phyloP scores from a whole-genome alignment of 2,329 filamentous ascomycete species.

The Colletotrichum gloeosporioides region DNA sequence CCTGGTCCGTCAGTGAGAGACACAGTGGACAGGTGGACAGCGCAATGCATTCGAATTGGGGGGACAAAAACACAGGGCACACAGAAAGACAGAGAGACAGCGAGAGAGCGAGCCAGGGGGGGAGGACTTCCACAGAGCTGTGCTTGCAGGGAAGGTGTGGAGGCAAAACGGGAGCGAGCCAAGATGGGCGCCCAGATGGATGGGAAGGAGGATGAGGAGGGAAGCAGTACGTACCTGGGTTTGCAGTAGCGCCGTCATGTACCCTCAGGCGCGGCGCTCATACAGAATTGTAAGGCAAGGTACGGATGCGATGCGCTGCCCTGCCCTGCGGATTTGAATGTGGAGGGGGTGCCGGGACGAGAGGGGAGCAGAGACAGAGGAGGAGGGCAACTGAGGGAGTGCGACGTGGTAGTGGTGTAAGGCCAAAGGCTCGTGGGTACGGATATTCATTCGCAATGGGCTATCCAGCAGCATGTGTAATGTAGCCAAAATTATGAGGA shows the following conservation, averaged over 20 bases:
- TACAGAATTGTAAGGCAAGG: neutral
- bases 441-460: neutral
- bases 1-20: neutral
- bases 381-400: neutral
- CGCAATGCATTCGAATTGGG: neutral
- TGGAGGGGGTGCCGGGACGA: neutral
- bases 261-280: neutral
- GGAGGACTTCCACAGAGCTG: neutral
- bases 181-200: constrained; percentile 17
- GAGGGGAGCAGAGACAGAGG: neutral
- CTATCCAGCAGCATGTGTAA: neutral
- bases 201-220: neutral
- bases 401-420: neutral
- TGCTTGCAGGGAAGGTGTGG: constrained; percentile 17
- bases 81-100: neutral
- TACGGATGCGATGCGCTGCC: neutral
- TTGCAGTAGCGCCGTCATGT: neutral
- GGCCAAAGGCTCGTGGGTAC: neutral
- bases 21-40: neutral
- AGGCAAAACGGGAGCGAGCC: constrained; percentile 20
- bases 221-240: neutral
- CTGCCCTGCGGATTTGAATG: neutral
- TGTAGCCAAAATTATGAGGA: neutral
- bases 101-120: neutral
- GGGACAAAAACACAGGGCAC: neutral